Evolutionary conservation across 106 monocot species (phyloP).

Genomic region (Dendrobium nobile): DNA sequence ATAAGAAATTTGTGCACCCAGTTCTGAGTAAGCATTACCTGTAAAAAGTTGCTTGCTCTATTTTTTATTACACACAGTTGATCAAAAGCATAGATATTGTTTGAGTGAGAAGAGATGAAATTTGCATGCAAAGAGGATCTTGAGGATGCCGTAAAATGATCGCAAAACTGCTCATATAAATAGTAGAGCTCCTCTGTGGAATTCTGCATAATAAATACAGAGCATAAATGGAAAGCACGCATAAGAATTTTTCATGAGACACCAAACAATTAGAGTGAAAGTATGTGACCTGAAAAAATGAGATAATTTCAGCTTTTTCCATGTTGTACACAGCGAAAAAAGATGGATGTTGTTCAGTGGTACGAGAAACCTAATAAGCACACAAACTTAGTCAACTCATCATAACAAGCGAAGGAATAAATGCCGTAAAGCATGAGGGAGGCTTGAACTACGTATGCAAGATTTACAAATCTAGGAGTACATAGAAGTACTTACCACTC

Average conservation of each 20-base stretch:
- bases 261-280: neutral
- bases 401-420: neutral
- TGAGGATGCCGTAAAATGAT: conserved; percentile 78
- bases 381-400: neutral
- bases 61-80: conserved; percentile 58
- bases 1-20: neutral
- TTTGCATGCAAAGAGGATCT: conserved; percentile 77
- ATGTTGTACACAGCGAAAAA: conserved; percentile 99
- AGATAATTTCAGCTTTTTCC: conserved; percentile 85
- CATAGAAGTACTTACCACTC: conserved; percentile 46
- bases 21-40: conserved; percentile 36
- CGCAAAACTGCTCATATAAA: conserved; percentile 80
- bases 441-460: neutral
- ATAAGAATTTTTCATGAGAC: neutral
- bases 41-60: conserved; percentile 62
- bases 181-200: conserved; percentile 80
- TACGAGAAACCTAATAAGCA: conserved; percentile 63
- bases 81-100: conserved; percentile 78
- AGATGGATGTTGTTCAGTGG: conserved; percentile 69
- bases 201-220: conserved; percentile 45
- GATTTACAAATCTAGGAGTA: conserved; percentile 7
- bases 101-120: conserved; percentile 92
- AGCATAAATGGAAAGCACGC: neutral
- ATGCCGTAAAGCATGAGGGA: neutral
- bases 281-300: conserved; percentile 75